Evolutionary conservation across 768 basidiomycete genomes (phyloP).

Genomic region (Sarcomyxa edulis): DNA sequence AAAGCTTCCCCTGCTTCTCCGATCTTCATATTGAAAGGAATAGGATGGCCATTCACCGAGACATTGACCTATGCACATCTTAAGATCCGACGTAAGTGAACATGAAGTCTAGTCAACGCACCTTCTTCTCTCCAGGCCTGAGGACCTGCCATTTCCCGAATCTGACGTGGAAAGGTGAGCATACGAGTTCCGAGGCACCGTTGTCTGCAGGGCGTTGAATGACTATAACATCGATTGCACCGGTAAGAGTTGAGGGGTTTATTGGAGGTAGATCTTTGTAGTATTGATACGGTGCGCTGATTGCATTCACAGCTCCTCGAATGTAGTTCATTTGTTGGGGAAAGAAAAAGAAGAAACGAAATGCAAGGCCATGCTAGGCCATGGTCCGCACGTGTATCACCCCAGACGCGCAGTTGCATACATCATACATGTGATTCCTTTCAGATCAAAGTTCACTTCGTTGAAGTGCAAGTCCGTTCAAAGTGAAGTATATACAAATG

Average conservation of each 20-base stretch:
- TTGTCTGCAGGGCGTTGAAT: slow-evolving; percentile 66
- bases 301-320: slow-evolving; percentile 79
- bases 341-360: too few species aligned
- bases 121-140: slow-evolving; percentile 90
- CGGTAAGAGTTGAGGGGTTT: slow-evolving; percentile 94
- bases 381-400: too few species aligned
- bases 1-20: slow-evolving; percentile 98
- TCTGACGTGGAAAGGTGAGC: slow-evolving; percentile 95
- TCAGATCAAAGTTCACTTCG: too few species aligned
- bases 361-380: too few species aligned
- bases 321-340: slow-evolving; percentile 83
- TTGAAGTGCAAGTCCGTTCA: too few species aligned
- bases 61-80: slow-evolving; percentile 68
- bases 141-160: slow-evolving; percentile 98
- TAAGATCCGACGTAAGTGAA: background rate
- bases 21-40: slow-evolving; percentile 97
- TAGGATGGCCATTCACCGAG: slow-evolving; percentile 76
- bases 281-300: slow-evolving; percentile 85
- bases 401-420: too few species aligned
- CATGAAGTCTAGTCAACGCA: slow-evolving; percentile 18
- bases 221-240: slow-evolving; percentile 98
- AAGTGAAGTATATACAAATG: too few species aligned
- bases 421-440: too few species aligned
- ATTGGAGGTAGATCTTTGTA: slow-evolving; percentile 82
- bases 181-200: slow-evolving; percentile 68